Evolutionary conservation across 2,329 filamentous ascomycete genomes (phyloP).

Genomic region (Fusarium napiforme): DNA sequence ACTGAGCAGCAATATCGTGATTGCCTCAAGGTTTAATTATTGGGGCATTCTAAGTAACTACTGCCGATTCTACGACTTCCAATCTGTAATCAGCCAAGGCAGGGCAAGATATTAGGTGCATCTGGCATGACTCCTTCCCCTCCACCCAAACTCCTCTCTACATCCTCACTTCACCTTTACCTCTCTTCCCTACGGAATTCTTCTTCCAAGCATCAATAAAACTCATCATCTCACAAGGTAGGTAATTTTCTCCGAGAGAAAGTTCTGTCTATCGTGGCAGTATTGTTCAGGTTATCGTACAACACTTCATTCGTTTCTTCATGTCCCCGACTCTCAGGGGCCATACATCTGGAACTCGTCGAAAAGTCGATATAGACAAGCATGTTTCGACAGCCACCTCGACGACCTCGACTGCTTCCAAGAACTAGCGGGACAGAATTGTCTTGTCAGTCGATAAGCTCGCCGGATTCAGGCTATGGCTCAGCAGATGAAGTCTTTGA

Average conservation of each 20-base stretch:
- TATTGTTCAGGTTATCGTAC: slow-evolving; percentile 26
- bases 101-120: neutral
- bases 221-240: slow-evolving; percentile 14
- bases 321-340: neutral
- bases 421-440: neutral
- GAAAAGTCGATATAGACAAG: neutral
- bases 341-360: neutral
- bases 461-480: slow-evolving; percentile 47
- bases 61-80: neutral
- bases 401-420: slow-evolving; percentile 9
- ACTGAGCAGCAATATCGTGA: neutral
- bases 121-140: slow-evolving; percentile 40
- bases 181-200: slow-evolving; percentile 32
- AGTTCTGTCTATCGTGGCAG: slow-evolving; percentile 11
- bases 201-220: slow-evolving; percentile 40
- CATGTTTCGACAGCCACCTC: slow-evolving; percentile 29
- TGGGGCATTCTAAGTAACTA: neutral
- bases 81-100: neutral
- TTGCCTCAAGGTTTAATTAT: neutral
- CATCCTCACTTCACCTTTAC: slow-evolving; percentile 28
- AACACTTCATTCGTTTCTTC: slow-evolving; percentile 37
- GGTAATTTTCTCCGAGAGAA: slow-evolving; percentile 1
- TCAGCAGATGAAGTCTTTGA: slow-evolving; percentile 39
- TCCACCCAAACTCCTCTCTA: slow-evolving; percentile 1
- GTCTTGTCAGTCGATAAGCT: slow-evolving; percentile 23